These are phyloP conservation scores for Epipyxis sp. DNA, from an alignment of 108 stramenopile species.

Conservation along the genomic window DNA sequence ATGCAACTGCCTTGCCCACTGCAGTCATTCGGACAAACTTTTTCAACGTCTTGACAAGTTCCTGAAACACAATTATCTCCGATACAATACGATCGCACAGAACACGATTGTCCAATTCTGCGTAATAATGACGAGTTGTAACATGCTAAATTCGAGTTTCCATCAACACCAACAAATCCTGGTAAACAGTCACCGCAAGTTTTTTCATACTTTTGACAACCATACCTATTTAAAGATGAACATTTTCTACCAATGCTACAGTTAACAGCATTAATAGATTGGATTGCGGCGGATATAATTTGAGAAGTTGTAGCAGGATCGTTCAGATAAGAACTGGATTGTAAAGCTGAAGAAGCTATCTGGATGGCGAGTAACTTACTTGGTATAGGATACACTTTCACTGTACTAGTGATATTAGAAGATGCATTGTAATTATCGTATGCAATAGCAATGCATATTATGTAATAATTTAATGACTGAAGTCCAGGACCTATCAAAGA, in stretches of 20 bases:
- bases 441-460: background rate
- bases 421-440: background rate
- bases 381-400: background rate
- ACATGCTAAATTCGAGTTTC: background rate
- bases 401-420: background rate
- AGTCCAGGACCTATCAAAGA: background rate
- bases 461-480: background rate
- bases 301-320: background rate
- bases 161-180: background rate
- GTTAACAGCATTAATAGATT: constrained; percentile 9
- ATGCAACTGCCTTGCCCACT: background rate
- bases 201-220: background rate
- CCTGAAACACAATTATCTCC: background rate
- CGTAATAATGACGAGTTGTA: background rate
- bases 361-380: background rate
- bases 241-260: background rate
- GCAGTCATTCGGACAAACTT: background rate
- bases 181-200: background rate
- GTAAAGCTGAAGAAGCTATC: background rate
- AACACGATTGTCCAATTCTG: background rate
- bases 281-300: background rate
- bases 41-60: background rate
- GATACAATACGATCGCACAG: background rate
- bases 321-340: background rate
- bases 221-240: background rate